phyloP scores from a whole-genome alignment of 768 basidiomycete species.

The Nevesoporus exiguus region DNA sequence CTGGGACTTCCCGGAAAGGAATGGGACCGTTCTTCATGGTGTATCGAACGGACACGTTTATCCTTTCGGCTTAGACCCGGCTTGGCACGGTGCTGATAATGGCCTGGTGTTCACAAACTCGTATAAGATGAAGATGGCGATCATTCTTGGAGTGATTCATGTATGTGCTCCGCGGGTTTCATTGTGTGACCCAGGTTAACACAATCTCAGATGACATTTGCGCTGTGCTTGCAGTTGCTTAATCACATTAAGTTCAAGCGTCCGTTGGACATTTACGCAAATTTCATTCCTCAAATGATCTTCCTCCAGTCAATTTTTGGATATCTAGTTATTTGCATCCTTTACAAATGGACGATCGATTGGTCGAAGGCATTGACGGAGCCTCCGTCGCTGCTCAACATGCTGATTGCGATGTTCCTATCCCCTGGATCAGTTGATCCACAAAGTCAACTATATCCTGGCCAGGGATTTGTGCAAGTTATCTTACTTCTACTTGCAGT shows the following conservation, averaged over 20 bases:
- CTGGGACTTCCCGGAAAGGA: conserved; percentile 67
- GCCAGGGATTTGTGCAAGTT: conserved; percentile 83
- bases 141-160: conserved; percentile 93
- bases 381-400: conserved; percentile 90
- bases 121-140: conserved; percentile 99
- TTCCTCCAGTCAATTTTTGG: conserved; percentile 98
- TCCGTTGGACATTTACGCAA: conserved; percentile 81
- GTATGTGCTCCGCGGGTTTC: conserved; percentile 44
- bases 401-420: conserved; percentile 96
- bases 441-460: conserved; percentile 71
- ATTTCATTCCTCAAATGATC: conserved; percentile 95
- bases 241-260: conserved; percentile 96
- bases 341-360: conserved; percentile 97
- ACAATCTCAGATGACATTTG: conserved; percentile 88
- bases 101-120: conserved; percentile 93
- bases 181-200: conserved; percentile 9
- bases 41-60: conserved; percentile 69
- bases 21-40: conserved; percentile 44
- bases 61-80: conserved; percentile 91
- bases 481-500: conserved; percentile 73
- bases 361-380: conserved; percentile 67
- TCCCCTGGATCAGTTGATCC: conserved; percentile 77
- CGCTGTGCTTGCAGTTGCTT: conserved; percentile 91
- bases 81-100: conserved; percentile 93
- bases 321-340: conserved; percentile 88